Base-by-base conservation (phyloP, 2,329 filamentous ascomycete genomes). In the Ophiostoma sp. region DNA sequence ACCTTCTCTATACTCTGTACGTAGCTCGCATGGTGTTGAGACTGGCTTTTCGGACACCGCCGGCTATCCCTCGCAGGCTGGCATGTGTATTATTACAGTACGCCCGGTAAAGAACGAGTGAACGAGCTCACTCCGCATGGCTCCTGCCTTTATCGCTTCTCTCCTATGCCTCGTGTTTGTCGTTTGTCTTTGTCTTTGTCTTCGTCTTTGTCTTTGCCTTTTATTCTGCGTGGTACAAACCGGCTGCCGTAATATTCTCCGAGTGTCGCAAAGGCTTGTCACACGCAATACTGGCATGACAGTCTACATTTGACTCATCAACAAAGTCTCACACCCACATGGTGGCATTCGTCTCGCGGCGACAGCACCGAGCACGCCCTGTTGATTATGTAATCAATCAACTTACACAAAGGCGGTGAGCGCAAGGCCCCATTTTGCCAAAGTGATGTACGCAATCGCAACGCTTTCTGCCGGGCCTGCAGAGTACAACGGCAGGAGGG, bases 391-490 rank as follows among this genome's bases (percentile, higher is more conserved):
- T 62, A 62, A 62, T 31, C 27, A 35, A 7, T 20, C 57, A 60
- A 33, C 57, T 62, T 62, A 62, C 57, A 62, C 57, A 62, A 62
- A 62, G 57, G 57, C 57, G 57, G 57, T 62, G 57, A 62, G 17
- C 27, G 7, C 20, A 23, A 1, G n/a, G 13, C 3, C 33, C 57
- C 57, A 62, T 27, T 10, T 35, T 62, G 4, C 57, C 4, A 27
- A 27, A 57, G 11, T 57, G 52, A 57, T 57, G 10, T 57, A 27
- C 52, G 52, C 23, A 57, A 57, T 27, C 52, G 52, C 23, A 6
- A n/a, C 27, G 57, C 57, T 33, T 62, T 62, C 71, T 66, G 23
- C 39, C 31, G n/a, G 33, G 31, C 48, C 33, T 36, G 36, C 68
- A 41, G 44, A 36, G 48, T 52, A 31, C 27, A 31, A 48, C 44